Evolutionary conservation across 345 rosid species (phyloP).

Genomic region (Alliaria petiolata): DNA sequence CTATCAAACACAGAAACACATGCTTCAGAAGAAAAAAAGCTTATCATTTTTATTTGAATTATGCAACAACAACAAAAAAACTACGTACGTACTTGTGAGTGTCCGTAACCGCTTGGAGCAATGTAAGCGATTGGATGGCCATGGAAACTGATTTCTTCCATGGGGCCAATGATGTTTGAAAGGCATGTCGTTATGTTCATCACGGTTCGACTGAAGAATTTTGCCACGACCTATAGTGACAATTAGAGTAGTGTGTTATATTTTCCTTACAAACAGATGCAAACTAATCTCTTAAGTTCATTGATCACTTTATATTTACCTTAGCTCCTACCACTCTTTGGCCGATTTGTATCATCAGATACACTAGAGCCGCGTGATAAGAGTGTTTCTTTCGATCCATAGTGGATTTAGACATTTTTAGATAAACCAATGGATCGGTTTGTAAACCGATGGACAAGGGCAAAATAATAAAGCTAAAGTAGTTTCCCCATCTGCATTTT

Average conservation of each 20-base stretch:
- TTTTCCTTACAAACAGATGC: too few relatives aligned
- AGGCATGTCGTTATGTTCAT: constrained; percentile 42
- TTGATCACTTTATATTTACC: constrained; percentile 26
- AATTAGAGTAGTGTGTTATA: neutral
- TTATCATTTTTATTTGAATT: neutral
- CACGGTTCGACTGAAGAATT: constrained; percentile 29
- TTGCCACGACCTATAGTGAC: constrained; percentile 29
- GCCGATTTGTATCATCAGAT: neutral
- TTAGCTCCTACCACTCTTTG: constrained; percentile 36
- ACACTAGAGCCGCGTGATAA: constrained; percentile 37
- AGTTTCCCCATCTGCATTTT: constrained; percentile 52
- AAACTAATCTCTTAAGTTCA: neutral
- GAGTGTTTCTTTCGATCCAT: constrained; percentile 52
- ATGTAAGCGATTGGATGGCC: constrained; percentile 58
- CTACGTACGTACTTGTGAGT: constrained; percentile 39
- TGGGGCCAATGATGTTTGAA: constrained; percentile 56
- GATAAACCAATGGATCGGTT: constrained; percentile 45
- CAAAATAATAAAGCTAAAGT: constrained; percentile 42
- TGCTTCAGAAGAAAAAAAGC: neutral
- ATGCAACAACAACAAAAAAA: too few relatives aligned
- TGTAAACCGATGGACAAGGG: constrained; percentile 42
- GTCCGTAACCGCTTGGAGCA: constrained; percentile 56
- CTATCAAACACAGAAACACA: neutral
- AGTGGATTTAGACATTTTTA: constrained; percentile 40
- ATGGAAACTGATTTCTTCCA: constrained; percentile 52